phyloP scores from a whole-genome alignment of 768 basidiomycete species.

The Amanita inopinata region DNA sequence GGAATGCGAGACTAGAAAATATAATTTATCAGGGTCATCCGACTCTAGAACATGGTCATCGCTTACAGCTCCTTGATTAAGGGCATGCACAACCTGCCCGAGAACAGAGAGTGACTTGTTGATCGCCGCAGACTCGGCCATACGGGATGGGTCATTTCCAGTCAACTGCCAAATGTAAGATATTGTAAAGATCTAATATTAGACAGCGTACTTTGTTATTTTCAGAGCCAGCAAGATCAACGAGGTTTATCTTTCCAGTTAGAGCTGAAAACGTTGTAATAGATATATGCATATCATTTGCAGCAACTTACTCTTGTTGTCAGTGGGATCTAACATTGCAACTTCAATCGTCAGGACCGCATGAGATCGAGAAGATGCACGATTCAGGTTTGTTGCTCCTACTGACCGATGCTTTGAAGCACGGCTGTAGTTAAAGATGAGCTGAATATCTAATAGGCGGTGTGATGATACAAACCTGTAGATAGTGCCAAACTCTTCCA shows the following conservation, averaged over 20 bases:
- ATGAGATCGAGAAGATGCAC: slow-evolving; percentile 80
- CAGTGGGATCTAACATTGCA: slow-evolving; percentile 41
- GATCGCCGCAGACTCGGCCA: slow-evolving; percentile 84
- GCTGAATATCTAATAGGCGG: slow-evolving; percentile 4
- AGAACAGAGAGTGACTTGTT: slow-evolving; percentile 84
- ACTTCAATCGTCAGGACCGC: slow-evolving; percentile 74
- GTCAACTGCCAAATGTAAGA: slow-evolving; percentile 38
- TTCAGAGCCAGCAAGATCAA: slow-evolving; percentile 87
- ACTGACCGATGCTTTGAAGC: slow-evolving; percentile 75
- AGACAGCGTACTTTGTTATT: slow-evolving; percentile 59
- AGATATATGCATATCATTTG: neutral
- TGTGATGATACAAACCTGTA: slow-evolving; percentile 32
- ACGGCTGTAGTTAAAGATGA: slow-evolving; percentile 27
- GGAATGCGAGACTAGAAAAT: slow-evolving; percentile 60
- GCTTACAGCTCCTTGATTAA: slow-evolving; percentile 58
- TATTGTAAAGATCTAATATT: neutral
- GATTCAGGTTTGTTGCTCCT: slow-evolving; percentile 80
- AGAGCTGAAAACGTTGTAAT: slow-evolving; percentile 31
- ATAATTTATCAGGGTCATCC: no score
- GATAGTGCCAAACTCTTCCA: slow-evolving; percentile 35
- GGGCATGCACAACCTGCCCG: slow-evolving; percentile 80
- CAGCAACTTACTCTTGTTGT: slow-evolving; percentile 40
- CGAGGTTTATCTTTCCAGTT: slow-evolving; percentile 74
- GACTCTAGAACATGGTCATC: no score
- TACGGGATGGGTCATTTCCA: slow-evolving; percentile 78